Evolutionary conservation across 441 rosid species (phyloP).

Genomic region (Syzygium malaccense): DNA sequence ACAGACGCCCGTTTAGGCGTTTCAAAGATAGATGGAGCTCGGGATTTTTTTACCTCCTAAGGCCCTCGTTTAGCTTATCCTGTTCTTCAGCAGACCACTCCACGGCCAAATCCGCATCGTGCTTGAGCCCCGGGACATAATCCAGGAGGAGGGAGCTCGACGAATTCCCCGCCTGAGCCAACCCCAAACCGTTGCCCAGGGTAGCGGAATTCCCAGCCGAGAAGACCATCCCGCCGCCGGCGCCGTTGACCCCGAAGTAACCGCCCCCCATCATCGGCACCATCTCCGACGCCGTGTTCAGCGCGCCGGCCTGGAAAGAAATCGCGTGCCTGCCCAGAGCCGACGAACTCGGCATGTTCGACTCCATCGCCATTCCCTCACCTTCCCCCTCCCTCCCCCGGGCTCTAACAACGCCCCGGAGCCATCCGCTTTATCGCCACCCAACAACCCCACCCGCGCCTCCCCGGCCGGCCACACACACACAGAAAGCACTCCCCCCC

Average conservation of each 20-base stretch:
- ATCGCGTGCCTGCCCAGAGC: constrained; percentile 38
- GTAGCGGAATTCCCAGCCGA: constrained; percentile 35
- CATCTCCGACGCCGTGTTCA: constrained; percentile 44
- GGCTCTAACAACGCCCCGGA: background rate
- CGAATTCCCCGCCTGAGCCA: constrained; percentile 42
- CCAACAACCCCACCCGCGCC: background rate
- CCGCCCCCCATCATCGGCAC: constrained; percentile 30
- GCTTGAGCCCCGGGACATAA: constrained; percentile 42
- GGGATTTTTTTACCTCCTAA: constrained; percentile 35
- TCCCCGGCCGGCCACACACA: background rate
- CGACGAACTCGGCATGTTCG: constrained; percentile 34
- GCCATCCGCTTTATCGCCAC: background rate
- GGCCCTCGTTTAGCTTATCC: constrained; percentile 64
- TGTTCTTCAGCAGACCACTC: constrained; percentile 95
- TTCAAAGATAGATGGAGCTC: background rate
- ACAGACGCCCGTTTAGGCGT: background rate
- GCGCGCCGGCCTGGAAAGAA: constrained; percentile 37
- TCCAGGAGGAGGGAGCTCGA: constrained; percentile 45
- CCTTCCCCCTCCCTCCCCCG: background rate
- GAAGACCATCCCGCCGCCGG: background rate
- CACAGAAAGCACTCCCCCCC: background rate
- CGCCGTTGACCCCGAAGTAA: constrained; percentile 35
- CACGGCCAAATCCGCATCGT: constrained; percentile 61
- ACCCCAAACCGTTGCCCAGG: constrained; percentile 26
- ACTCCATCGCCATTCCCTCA: constrained; percentile 53